These are phyloP conservation scores for Cladophialophora carrionii DNA, from an alignment of 2,329 filamentous ascomycete genomes.

Conservation along the genomic window DNA sequence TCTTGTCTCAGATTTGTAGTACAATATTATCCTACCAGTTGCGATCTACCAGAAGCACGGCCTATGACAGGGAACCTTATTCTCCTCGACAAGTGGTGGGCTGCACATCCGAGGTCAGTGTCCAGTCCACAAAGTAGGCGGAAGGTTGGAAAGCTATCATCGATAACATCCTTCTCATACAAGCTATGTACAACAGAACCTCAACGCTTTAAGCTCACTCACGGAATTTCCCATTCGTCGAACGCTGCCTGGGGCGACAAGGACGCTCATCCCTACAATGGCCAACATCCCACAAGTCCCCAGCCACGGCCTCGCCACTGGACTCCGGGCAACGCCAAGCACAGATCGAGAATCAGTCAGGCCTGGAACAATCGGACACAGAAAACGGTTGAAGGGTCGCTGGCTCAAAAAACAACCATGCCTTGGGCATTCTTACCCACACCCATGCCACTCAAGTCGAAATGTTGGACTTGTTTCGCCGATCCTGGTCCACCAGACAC, in stretches of 20 bases:
- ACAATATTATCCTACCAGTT: no score
- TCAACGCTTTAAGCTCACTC: background rate
- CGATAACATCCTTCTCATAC: background rate
- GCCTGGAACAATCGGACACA: background rate
- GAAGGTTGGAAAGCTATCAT: background rate
- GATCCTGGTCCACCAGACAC: constrained; percentile 40
- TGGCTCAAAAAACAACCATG: constrained; percentile 15
- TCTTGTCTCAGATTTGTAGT: no score
- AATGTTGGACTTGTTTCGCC: constrained; percentile 47
- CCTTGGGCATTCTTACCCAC: constrained; percentile 40
- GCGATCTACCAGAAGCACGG: background rate
- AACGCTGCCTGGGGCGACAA: background rate
- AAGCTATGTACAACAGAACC: background rate
- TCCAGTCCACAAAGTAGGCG: background rate
- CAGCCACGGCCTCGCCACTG: background rate
- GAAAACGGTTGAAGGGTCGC: background rate
- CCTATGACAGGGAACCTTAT: no score
- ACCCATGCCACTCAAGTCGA: constrained; percentile 39
- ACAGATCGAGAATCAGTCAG: background rate
- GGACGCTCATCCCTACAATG: background rate
- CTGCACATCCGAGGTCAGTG: background rate
- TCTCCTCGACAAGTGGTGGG: background rate
- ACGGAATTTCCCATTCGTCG: background rate
- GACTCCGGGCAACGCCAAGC: background rate
- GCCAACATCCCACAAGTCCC: background rate